These are phyloP conservation scores for Teratosphaeria pseudoeucalypti DNA, from an alignment of 2,329 filamentous ascomycete genomes.

Conservation along the genomic window DNA sequence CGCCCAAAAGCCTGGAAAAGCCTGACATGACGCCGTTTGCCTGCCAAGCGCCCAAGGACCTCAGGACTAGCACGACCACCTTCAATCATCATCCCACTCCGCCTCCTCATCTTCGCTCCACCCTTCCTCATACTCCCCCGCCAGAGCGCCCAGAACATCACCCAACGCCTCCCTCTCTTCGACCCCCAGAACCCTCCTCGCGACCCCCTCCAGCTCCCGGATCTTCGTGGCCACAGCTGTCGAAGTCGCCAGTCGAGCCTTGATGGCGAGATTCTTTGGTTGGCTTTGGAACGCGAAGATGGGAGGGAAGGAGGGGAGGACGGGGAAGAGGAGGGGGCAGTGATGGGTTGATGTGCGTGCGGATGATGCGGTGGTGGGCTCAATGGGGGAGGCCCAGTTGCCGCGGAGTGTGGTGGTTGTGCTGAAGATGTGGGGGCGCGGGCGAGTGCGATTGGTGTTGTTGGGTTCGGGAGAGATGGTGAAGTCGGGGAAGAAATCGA, in stretches of 20 bases:
- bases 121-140: constrained; percentile 79
- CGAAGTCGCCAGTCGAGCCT: constrained; percentile 58
- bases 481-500: constrained; percentile 19
- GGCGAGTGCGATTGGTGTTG: constrained; percentile 5
- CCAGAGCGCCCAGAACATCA: constrained; percentile 70
- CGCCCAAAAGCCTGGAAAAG: no score
- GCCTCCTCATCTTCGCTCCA: constrained; percentile 68
- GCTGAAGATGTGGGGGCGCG: constrained; percentile 30
- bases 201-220: constrained; percentile 42
- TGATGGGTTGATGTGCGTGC: constrained; percentile 28
- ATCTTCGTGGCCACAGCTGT: constrained; percentile 61
- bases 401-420: constrained; percentile 30
- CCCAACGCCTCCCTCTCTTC: constrained; percentile 78
- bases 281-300: constrained; percentile 49
- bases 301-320: constrained; percentile 73
- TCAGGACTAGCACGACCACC: background rate
- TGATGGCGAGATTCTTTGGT: constrained; percentile 34
- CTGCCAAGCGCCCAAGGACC: background rate
- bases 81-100: constrained; percentile 35
- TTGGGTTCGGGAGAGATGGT: constrained; percentile 1
- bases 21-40: no score
- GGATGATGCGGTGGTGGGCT: constrained; percentile 18
- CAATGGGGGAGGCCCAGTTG: constrained; percentile 25
- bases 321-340: constrained; percentile 54
- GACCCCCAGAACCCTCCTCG: constrained; percentile 52